Evolutionary conservation across 495 filamentous ascomycete genomes (phyloP), one percentile per base, ranked within the genome.

Genomic region (Penicillium longicatenatum): DNA sequence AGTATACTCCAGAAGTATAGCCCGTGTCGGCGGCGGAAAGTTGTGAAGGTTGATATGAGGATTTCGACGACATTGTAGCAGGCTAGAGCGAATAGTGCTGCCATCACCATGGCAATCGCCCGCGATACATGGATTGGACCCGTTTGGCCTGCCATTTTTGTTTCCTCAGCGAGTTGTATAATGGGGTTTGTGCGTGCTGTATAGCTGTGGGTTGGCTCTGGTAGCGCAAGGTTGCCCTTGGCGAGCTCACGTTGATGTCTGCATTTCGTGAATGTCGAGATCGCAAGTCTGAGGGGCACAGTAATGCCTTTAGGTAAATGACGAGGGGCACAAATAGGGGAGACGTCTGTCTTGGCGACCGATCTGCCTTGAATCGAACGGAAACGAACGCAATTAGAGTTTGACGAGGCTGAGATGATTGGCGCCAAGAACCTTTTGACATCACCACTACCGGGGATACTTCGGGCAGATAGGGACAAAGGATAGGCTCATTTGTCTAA

Each of bases 1-100:
- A 70, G 20, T 55, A 81, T 66, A 44, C 67, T 74, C 75, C 74
- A 81, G 62, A 77, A 81, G 59, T 81, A 81, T 1, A 78, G 62
- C 10, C 78, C 76, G 4, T 46, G 43, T 20, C 58, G 61, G n/a
- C 67, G 70, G 26, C 66, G 67, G 65, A 79, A 81, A 37, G 69
- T 70, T 26, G 65, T 61, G 45, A 75, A 74, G 30, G 81, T 76
- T 43, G 69, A 71, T 35, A 73, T 39, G 37, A 63, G 58, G 21
- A 75, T 68, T 50, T 77, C 77, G 14, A 79, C 17, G n/a, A 64
- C 55, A 50, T 76, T 73, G 57, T 70, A 78, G n/a, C 61, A 60
- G 4, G 65, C 58, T 6, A 79, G 61, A 19, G 69, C 58, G 12
- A 77, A 54, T 21, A 77, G 70, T 26, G 64, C 66, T 49, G 65